Evolutionary conservation across 2,329 filamentous ascomycete species (phyloP).

Genomic region (Waltergamsia citrina): DNA sequence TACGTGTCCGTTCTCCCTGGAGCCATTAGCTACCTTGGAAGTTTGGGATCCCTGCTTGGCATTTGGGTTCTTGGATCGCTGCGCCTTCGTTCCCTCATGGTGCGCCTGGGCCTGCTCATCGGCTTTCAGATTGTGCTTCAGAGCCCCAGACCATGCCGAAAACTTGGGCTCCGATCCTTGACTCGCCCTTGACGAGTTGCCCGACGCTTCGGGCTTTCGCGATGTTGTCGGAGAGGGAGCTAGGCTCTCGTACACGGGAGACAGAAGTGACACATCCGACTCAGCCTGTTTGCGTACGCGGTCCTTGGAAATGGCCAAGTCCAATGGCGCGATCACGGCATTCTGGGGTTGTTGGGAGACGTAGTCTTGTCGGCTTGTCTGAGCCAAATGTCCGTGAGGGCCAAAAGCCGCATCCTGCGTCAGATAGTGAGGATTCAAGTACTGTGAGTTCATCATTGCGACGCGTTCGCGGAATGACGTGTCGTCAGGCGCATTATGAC

Average conservation of each 20-base stretch:
- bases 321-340: constrained; percentile 43
- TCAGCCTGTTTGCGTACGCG: constrained; percentile 22
- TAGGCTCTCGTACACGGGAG: constrained; percentile 65
- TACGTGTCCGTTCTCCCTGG: constrained; percentile 42
- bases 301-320: constrained; percentile 40
- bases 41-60: background rate
- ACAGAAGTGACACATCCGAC: constrained; percentile 44
- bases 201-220: constrained; percentile 39
- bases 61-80: constrained; percentile 1
- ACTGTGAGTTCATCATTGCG: constrained; percentile 25
- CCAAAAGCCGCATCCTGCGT: constrained; percentile 19
- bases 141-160: background rate
- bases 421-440: constrained; percentile 15
- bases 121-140: constrained; percentile 3
- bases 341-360: constrained; percentile 33
- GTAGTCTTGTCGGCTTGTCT: constrained; percentile 24
- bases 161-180: constrained; percentile 7
- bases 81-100: constrained; percentile 7
- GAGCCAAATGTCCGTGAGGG: constrained; percentile 18
- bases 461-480: constrained; percentile 31
- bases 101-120: constrained; percentile 5
- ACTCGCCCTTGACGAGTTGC: constrained; percentile 15
- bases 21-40: constrained; percentile 27
- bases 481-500: constrained; percentile 18
- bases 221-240: constrained; percentile 58